A percentile compares a stretch with the other conserved stretches of the same genome.
Conservation (phyloP, 2,329 filamentous ascomycete genomes). For the Aspergillus sp. region DNA sequence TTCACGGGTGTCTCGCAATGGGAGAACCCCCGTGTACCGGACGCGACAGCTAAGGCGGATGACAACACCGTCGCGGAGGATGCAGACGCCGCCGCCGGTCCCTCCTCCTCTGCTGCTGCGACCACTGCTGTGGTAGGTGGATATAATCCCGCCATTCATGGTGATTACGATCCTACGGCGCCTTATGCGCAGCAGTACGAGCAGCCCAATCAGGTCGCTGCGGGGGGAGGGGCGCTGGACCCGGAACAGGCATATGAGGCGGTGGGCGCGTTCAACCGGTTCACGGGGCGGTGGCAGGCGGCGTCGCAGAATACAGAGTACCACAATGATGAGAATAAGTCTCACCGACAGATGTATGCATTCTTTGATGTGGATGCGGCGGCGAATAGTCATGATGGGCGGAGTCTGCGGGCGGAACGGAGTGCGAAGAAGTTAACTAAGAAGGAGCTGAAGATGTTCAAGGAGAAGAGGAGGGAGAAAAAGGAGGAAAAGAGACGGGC, state of each 20-base stretch:
- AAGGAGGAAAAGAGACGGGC: constrained; percentile 94
- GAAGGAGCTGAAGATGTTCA: constrained; percentile 85
- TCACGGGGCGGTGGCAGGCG: constrained; percentile 80
- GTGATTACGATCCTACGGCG: constrained; percentile 94
- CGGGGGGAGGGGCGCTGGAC: constrained; percentile 38
- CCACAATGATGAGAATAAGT: constrained; percentile 86
- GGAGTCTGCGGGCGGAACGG: constrained; percentile 87
- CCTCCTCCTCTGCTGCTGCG: not conserved
- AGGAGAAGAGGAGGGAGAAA: constrained; percentile 81
- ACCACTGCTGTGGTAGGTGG: constrained; percentile 60
- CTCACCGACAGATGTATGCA: constrained; percentile 82
- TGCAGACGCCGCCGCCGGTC: not conserved
- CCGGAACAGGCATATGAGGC: constrained; percentile 61
- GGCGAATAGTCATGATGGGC: constrained; percentile 85
- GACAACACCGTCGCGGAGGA: constrained; percentile 19
- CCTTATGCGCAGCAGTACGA: constrained; percentile 74
- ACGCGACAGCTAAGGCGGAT: constrained; percentile 34
- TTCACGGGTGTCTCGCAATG: constrained; percentile 75
- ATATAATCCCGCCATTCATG: constrained; percentile 95
- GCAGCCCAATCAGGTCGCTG: constrained; percentile 34
- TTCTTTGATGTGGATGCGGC: constrained; percentile 96
- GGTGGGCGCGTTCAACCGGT: constrained; percentile 82
- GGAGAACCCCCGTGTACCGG: constrained; percentile 79
- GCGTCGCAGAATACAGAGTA: constrained; percentile 68
- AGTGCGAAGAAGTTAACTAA: constrained; percentile 81